Evolutionary conservation across 306 rosid species (phyloP).

Genomic region (Lithocarpus polystachyus): DNA sequence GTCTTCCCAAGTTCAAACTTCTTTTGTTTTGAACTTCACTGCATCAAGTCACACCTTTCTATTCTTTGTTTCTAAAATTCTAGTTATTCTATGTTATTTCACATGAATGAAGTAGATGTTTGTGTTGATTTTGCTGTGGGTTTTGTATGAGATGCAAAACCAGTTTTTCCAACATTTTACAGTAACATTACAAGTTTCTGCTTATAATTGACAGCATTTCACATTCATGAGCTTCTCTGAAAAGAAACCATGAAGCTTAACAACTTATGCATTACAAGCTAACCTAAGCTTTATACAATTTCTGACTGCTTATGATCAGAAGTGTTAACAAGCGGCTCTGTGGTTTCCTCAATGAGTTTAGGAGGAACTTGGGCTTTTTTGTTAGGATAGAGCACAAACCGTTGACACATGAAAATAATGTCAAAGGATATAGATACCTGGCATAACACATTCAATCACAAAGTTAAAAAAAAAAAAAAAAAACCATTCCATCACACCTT

Average conservation of each 20-base stretch:
- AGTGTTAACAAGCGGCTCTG: constrained; percentile 26
- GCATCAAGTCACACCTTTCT: no score
- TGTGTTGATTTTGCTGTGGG: no score
- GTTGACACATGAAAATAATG: constrained; percentile 34
- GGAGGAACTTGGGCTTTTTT: not conserved
- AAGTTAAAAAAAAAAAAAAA: no score
- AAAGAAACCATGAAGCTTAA: not conserved
- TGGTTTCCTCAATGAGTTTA: constrained; percentile 3
- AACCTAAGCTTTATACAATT: constrained; percentile 26
- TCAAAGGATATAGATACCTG: constrained; percentile 37
- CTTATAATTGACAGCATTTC: not conserved
- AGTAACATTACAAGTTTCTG: not conserved
- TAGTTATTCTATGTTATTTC: no score
- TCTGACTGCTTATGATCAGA: constrained; percentile 25
- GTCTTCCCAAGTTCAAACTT: no score
- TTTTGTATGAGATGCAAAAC: no score
- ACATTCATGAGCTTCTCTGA: not conserved
- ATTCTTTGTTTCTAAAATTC: no score
- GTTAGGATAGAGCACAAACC: constrained; percentile 25
- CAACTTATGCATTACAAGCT: not conserved
- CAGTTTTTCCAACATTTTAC: no score
- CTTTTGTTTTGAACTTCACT: no score
- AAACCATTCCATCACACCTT: not conserved
- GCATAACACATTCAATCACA: not conserved
- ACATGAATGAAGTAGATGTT: no score